Evolutionary conservation across 1,139 yeast genomes (phyloP).

Genomic region (Blastobotrys petasosporus): DNA sequence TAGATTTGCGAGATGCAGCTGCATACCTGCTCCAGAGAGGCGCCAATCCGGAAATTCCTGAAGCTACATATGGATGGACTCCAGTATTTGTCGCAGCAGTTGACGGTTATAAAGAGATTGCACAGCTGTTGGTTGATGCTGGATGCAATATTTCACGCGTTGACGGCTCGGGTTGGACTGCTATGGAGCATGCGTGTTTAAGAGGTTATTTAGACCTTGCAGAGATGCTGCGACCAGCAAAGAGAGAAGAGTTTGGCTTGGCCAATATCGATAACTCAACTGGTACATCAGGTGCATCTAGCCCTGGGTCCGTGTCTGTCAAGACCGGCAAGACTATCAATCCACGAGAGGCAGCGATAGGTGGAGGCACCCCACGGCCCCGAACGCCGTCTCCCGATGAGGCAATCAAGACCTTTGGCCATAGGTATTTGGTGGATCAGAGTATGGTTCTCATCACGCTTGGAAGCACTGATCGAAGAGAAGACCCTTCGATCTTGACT

Average conservation of each 20-base stretch:
- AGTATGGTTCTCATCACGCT: slow-evolving; percentile 69
- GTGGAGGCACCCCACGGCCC: not conserved
- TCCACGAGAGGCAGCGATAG: not conserved
- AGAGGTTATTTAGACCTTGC: slow-evolving; percentile 81
- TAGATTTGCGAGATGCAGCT: slow-evolving; percentile 51
- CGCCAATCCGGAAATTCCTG: slow-evolving; percentile 74
- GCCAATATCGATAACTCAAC: too few species aligned
- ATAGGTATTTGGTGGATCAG: slow-evolving; percentile 57
- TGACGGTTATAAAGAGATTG: slow-evolving; percentile 65
- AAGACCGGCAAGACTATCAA: slow-evolving; percentile 12
- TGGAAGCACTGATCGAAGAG: slow-evolving; percentile 79
- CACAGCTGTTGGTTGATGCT: slow-evolving; percentile 46
- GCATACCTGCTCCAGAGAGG: slow-evolving; percentile 47
- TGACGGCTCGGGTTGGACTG: slow-evolving; percentile 94
- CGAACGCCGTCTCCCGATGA: slow-evolving; percentile 4
- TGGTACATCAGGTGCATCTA: too few species aligned
- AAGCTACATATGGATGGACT: slow-evolving; percentile 85
- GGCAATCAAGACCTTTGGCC: slow-evolving; percentile 75
- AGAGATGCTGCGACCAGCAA: slow-evolving; percentile 47
- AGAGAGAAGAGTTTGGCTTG: too few species aligned
- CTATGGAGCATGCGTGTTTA: slow-evolving; percentile 91
- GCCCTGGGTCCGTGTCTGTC: not conserved
- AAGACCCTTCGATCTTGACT: slow-evolving; percentile 54
- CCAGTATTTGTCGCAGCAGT: slow-evolving; percentile 89
- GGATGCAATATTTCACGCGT: slow-evolving; percentile 47